These are phyloP conservation scores for Actinomucor elegans DNA, from an alignment of 371 early-diverging fungal genomes.

Conservation along the genomic window DNA sequence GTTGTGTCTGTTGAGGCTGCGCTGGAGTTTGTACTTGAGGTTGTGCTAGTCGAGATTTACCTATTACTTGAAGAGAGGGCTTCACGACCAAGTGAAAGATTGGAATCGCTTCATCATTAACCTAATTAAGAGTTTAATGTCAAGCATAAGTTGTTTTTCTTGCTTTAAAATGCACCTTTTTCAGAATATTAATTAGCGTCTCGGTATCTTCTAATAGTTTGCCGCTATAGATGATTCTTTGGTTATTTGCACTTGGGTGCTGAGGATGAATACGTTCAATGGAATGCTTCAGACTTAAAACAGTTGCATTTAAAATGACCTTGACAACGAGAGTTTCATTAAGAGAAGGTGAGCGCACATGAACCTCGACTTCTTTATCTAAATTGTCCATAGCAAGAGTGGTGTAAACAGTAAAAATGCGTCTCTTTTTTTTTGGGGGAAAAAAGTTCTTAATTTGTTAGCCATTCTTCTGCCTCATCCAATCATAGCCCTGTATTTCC, in stretches of 20 bases:
- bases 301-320: slow-evolving; percentile 17
- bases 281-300: slow-evolving; percentile 26
- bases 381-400: background rate
- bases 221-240: slow-evolving; percentile 46
- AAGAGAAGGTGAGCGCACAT: slow-evolving; percentile 46
- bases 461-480: background rate
- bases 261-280: slow-evolving; percentile 40
- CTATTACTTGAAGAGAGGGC: slow-evolving; percentile 26
- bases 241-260: slow-evolving; percentile 31
- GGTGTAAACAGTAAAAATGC: no score
- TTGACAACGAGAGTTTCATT: slow-evolving; percentile 33
- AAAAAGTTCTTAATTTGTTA: background rate
- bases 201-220: slow-evolving; percentile 34
- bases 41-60: no score
- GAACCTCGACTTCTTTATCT: slow-evolving; percentile 20
- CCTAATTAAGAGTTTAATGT: slow-evolving; percentile 1
- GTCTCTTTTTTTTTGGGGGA: no score
- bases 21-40: background rate
- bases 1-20: background rate
- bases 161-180: slow-evolving; percentile 33
- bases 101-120: slow-evolving; percentile 15
- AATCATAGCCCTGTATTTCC: background rate
- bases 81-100: slow-evolving; percentile 52
- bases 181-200: slow-evolving; percentile 20
- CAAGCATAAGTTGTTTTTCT: no score